Conservation (phyloP, 1,139 yeast species). For the Pichia sp. region DNA sequence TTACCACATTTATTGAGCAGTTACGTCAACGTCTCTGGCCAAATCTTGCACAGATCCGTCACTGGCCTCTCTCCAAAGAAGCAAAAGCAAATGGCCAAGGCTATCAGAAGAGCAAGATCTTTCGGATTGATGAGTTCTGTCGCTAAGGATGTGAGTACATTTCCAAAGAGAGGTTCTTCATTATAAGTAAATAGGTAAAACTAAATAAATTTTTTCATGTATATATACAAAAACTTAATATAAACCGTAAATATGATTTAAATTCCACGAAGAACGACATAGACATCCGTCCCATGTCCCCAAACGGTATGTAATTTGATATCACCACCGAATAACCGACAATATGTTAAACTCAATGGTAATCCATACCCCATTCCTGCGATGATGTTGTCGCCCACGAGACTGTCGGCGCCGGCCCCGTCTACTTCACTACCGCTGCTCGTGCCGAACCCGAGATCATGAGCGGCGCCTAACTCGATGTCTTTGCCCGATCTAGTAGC, state of each 20-base stretch:
- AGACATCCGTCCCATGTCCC: constrained; percentile 87
- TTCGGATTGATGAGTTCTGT: constrained; percentile 65
- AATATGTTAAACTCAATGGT: constrained; percentile 77
- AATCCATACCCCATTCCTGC: constrained; percentile 98
- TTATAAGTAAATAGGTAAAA: constrained; percentile 15
- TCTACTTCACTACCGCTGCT: not conserved
- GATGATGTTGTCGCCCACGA: constrained; percentile 62
- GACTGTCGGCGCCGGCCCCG: constrained; percentile 44
- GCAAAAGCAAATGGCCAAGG: constrained; percentile 63
- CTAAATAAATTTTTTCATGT: not conserved
- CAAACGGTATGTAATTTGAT: constrained; percentile 74
- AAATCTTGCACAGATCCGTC: constrained; percentile 62
- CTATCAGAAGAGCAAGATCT: constrained; percentile 67
- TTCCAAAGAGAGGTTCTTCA: constrained; percentile 36
- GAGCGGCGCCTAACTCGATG: constrained; percentile 4
- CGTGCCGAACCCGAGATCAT: constrained; percentile 11
- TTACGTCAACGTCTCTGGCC: constrained; percentile 62
- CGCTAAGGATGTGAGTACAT: constrained; percentile 50
- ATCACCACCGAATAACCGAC: constrained; percentile 71
- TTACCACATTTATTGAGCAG: constrained; percentile 63
- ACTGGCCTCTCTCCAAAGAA: constrained; percentile 63
- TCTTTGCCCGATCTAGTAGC: constrained; percentile 3
- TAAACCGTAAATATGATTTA: not conserved
- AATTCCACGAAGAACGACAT: constrained; percentile 50
- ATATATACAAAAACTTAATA: not conserved